Conservation (phyloP, 805 yeast species). For the Starmerella davenportii region DNA sequence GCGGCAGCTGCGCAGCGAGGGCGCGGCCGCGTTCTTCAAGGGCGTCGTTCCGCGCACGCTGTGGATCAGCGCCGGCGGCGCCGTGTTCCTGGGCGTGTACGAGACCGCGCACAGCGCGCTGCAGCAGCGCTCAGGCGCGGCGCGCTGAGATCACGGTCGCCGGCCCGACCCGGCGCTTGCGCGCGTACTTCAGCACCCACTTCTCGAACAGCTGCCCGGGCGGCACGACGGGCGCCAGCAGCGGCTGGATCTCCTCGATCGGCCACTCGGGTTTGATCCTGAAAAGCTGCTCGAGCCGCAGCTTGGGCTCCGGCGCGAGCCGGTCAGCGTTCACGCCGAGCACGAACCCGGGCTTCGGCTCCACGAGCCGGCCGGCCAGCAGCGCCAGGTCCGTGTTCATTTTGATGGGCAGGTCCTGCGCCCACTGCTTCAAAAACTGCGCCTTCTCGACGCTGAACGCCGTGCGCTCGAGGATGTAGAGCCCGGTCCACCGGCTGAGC, state of each 20-base stretch:
- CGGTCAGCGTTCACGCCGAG: slow-evolving; percentile 34
- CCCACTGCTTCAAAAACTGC: slow-evolving; percentile 27
- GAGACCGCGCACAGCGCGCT: slow-evolving; percentile 28
- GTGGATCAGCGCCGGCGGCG: slow-evolving; percentile 98
- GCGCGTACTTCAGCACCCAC: slow-evolving; percentile 33
- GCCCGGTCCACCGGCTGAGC: slow-evolving; percentile 48
- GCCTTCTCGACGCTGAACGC: slow-evolving; percentile 24
- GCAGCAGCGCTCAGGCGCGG: background rate
- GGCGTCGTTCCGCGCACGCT: slow-evolving; percentile 92
- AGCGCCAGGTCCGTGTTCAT: slow-evolving; percentile 43
- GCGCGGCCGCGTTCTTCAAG: slow-evolving; percentile 32
- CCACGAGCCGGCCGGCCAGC: slow-evolving; percentile 38
- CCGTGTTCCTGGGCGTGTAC: slow-evolving; percentile 86
- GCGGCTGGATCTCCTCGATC: slow-evolving; percentile 44
- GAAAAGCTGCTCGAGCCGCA: slow-evolving; percentile 37
- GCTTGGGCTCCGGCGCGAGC: slow-evolving; percentile 33
- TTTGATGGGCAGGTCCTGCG: slow-evolving; percentile 28
- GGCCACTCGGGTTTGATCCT: slow-evolving; percentile 41
- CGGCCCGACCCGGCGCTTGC: slow-evolving; percentile 25
- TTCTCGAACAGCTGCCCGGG: slow-evolving; percentile 34
- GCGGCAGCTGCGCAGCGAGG: background rate
- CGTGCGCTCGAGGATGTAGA: slow-evolving; percentile 29
- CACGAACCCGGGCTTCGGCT: slow-evolving; percentile 31
- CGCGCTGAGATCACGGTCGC: background rate
- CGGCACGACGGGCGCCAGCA: slow-evolving; percentile 38